Percentiles rank a stretch among this genome's conserved stretches.
Conservation (phyloP, 106 monocot genomes). For the Posidonia australis region DNA sequence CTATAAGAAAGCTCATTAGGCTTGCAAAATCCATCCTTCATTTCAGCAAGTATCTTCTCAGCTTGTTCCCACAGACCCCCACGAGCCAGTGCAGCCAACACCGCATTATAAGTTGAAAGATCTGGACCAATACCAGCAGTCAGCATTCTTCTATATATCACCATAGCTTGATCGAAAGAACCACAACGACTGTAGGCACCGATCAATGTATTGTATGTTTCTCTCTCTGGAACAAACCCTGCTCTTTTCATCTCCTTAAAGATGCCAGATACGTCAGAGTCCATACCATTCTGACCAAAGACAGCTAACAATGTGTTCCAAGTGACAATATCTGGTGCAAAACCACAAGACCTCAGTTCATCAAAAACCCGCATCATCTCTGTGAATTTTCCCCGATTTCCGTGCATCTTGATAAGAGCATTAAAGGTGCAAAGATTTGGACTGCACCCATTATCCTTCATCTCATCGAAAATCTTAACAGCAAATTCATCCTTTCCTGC, state of each 20-base stretch:
- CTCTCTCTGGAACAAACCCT: slow-evolving; percentile 89
- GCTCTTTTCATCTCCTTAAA: slow-evolving; percentile 99
- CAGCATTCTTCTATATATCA: slow-evolving; percentile 84
- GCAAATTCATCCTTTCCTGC: slow-evolving; percentile 69
- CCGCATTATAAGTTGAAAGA: slow-evolving; percentile 88
- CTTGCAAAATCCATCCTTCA: slow-evolving; percentile 61
- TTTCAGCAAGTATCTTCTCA: slow-evolving; percentile 69
- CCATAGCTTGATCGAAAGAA: slow-evolving; percentile 71
- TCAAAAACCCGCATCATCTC: slow-evolving; percentile 86
- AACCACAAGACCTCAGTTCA: slow-evolving; percentile 48
- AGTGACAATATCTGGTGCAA: slow-evolving; percentile 70
- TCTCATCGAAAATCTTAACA: slow-evolving; percentile 51
- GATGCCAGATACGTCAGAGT: slow-evolving; percentile 59
- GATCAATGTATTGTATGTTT: slow-evolving; percentile 90
- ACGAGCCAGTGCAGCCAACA: slow-evolving; percentile 88
- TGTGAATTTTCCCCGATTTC: slow-evolving; percentile 59
- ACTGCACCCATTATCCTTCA: slow-evolving; percentile 48
- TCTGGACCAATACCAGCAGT: slow-evolving; percentile 69
- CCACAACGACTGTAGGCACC: slow-evolving; percentile 95
- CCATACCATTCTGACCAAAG: slow-evolving; percentile 90
- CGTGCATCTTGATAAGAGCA: slow-evolving; percentile 89
- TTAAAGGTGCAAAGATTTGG: slow-evolving; percentile 93
- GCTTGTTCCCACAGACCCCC: slow-evolving; percentile 80
- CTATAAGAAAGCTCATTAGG: slow-evolving; percentile 73
- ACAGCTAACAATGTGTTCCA: slow-evolving; percentile 91